Base-by-base conservation (phyloP, 257 asterid species). In the Scutellaria baicalensis region DNA sequence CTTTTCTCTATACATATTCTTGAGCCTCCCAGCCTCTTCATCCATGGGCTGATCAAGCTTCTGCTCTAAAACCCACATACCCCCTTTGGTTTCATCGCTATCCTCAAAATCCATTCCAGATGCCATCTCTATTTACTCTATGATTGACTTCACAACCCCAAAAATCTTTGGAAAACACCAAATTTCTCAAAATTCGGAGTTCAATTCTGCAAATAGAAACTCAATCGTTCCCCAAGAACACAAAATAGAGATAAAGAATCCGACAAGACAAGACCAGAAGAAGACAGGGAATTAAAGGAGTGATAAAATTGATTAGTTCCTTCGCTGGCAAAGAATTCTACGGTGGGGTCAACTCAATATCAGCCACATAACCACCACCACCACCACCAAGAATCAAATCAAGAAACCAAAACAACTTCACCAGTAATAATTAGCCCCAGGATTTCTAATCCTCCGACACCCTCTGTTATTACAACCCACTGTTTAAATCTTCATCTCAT, bases 11-110 rank as follows among this genome's bases (percentile, higher is more conserved):
- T 83, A 88, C 99, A 89, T 83, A 68, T 89, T 88, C 62, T 84
- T 89, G 54, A 94, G 86, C 54, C 83, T 89, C 43, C 88, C 98
- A 83, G 97, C 99, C 52, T 94, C 99, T 80, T 91, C 99, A 52
- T 94, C 99, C 99, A 94, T 89, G 21, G 98, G 95, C 78, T 94
- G 98, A 84, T 94, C 99, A 69, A 94, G 92, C 78, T 86, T 94
- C 87, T 94, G 96, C 66, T 94, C 99, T 83, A 94, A 85, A 74
- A 43, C 96, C 99, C 99, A 94, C 97, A 94, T 92, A 68, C 90
- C 76, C 11, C 99, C 99, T 74, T 88, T 92, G 14, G 72, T 80
- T 54, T 81, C 95, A 73, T 48, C 44, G 13, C 71, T 90, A 18
- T 85, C 95, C 59, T 84, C 92, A 68, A 70, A 83, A 69, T 81